phyloP scores from a whole-genome alignment of 2,329 filamentous ascomycete species.

The Nigrospora oryzae region DNA sequence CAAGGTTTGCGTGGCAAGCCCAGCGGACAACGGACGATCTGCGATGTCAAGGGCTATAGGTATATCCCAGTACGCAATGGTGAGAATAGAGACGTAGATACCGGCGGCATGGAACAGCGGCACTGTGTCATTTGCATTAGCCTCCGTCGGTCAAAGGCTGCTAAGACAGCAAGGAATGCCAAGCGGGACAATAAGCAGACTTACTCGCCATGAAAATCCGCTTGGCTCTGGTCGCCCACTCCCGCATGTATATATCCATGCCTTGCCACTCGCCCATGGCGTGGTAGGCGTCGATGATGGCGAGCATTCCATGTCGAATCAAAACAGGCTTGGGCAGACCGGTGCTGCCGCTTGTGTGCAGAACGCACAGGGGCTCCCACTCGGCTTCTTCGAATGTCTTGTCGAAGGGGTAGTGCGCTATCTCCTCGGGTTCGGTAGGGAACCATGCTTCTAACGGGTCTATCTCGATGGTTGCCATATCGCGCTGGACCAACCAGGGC shows the following conservation, averaged over 20 bases:
- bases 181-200: neutral
- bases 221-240: neutral
- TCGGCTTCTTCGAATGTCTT: conserved; percentile 32
- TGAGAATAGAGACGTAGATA: conserved; percentile 13
- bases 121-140: conserved; percentile 12
- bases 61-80: conserved; percentile 20
- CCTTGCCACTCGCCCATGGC: conserved; percentile 1
- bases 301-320: conserved; percentile 24
- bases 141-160: neutral
- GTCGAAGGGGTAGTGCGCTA: conserved; percentile 26
- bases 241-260: neutral
- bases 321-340: conserved; percentile 37
- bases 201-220: neutral
- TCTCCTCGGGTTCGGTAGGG: conserved; percentile 17
- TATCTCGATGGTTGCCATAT: conserved; percentile 28
- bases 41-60: conserved; percentile 18
- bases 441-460: conserved; percentile 25
- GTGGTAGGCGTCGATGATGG: conserved; percentile 19
- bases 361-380: conserved; percentile 29
- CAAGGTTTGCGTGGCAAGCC: conserved; percentile 22
- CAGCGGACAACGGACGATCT: conserved; percentile 24
- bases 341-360: conserved; percentile 38
- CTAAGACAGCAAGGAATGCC: neutral
- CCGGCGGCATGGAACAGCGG: conserved; percentile 30
- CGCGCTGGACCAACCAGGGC: conserved; percentile 27